Percentiles rank a stretch among this genome's conserved stretches.
These are phyloP conservation scores for Solanum tarapatanum DNA, from an alignment of 257 asterid genomes.

Conservation along the genomic window DNA sequence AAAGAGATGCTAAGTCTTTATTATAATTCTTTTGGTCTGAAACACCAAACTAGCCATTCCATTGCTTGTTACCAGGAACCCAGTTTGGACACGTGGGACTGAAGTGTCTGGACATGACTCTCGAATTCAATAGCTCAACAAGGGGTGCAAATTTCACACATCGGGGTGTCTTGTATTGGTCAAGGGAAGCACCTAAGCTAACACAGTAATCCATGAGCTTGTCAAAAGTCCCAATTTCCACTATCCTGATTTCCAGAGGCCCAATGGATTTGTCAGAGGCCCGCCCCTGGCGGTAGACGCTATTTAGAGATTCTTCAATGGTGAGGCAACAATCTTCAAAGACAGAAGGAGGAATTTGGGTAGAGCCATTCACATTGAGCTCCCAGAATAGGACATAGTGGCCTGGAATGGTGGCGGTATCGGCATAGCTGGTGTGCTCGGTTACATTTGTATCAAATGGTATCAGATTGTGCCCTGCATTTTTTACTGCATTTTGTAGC, in stretches of 20 bases:
- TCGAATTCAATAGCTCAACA: constrained; percentile 55
- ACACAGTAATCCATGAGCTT: constrained; percentile 77
- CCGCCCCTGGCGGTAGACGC: constrained; percentile 67
- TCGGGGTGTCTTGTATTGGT: constrained; percentile 23
- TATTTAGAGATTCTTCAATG: constrained; percentile 34
- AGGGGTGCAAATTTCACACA: constrained; percentile 74
- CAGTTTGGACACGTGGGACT: constrained; percentile 83
- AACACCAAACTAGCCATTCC: constrained; percentile 17
- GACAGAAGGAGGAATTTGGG: constrained; percentile 58
- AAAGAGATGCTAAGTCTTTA: no score
- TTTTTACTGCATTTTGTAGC: constrained; percentile 47
- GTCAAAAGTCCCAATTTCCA: constrained; percentile 43
- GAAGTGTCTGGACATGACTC: constrained; percentile 36
- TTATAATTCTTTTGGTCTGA: no score
- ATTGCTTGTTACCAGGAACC: constrained; percentile 50
- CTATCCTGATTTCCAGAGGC: constrained; percentile 49
- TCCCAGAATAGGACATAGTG: constrained; percentile 39
- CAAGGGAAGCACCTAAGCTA: constrained; percentile 64
- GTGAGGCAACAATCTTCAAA: constrained; percentile 55
- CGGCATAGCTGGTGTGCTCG: constrained; percentile 82
- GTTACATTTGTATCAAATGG: constrained; percentile 47
- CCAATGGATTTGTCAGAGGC: constrained; percentile 54
- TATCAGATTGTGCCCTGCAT: constrained; percentile 32
- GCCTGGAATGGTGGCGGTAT: constrained; percentile 49
- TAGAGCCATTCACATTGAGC: constrained; percentile 8